Evolutionary conservation across 768 basidiomycete species (phyloP).

Genomic region (Lepiota subincarnata): DNA sequence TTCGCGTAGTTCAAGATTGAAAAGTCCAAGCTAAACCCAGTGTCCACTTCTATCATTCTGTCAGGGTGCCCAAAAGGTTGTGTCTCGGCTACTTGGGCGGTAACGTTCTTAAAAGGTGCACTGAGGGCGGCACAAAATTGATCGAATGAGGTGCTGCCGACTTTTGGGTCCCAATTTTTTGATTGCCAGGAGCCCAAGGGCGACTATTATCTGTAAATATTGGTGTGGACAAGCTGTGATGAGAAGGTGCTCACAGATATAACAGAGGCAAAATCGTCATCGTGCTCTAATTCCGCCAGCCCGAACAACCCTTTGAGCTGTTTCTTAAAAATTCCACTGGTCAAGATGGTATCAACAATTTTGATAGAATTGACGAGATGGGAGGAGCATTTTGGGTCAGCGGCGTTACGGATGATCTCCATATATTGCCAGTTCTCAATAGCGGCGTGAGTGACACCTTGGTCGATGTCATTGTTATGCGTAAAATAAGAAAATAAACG

Average conservation of each 20-base stretch:
- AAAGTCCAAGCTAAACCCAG: constrained; percentile 49
- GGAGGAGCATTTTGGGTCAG: constrained; percentile 56
- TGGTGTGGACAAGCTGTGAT: not conserved
- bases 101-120: constrained; percentile 34
- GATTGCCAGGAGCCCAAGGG: constrained; percentile 77
- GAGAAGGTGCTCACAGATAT: constrained; percentile 47
- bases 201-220: constrained; percentile 26
- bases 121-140: constrained; percentile 61
- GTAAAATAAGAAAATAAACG: not conserved
- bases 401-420: constrained; percentile 71
- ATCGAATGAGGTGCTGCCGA: constrained; percentile 60
- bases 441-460: constrained; percentile 82
- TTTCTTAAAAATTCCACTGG: constrained; percentile 38
- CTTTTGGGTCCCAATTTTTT: constrained; percentile 81
- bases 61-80: constrained; percentile 46
- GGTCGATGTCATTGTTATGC: not conserved
- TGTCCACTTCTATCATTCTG: constrained; percentile 43
- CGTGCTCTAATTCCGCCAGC: constrained; percentile 57
- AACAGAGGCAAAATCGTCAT: constrained; percentile 74
- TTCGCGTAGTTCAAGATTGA: constrained; percentile 68
- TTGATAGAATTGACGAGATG: constrained; percentile 55
- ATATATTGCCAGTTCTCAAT: constrained; percentile 85
- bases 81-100: constrained; percentile 24
- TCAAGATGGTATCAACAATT: constrained; percentile 60
- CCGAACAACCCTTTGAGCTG: constrained; percentile 77